These are phyloP conservation scores for Candida krabiensis DNA, from an alignment of 805 yeast genomes.

Conservation along the genomic window DNA sequence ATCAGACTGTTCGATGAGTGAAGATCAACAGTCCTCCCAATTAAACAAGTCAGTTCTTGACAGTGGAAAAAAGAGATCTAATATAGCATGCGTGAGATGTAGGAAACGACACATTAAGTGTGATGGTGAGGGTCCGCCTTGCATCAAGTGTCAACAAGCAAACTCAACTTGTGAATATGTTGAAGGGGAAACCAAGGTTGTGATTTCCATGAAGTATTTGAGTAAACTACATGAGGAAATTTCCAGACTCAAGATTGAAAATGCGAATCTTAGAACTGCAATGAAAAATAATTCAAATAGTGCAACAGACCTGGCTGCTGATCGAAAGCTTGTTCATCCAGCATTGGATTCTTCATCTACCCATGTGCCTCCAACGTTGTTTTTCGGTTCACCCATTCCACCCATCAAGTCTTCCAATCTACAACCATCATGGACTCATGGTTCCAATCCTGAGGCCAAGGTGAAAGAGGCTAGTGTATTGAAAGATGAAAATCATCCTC, in stretches of 20 bases:
- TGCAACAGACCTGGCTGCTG: too few relatives aligned
- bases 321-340: background rate
- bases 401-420: background rate
- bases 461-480: background rate
- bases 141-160: conserved; percentile 58
- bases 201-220: conserved; percentile 69
- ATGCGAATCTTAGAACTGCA: conserved; percentile 51
- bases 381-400: background rate
- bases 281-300: conserved; percentile 26
- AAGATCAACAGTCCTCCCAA: background rate
- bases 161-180: conserved; percentile 65
- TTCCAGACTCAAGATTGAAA: conserved; percentile 63
- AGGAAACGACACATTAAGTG: conserved; percentile 73
- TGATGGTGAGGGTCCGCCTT: conserved; percentile 70
- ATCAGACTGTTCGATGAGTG: too few relatives aligned
- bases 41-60: background rate
- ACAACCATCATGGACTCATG: background rate
- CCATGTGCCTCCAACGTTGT: background rate
- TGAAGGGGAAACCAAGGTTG: conserved; percentile 71
- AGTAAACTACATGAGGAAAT: conserved; percentile 68
- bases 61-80: conserved; percentile 22
- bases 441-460: too few relatives aligned
- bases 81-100: conserved; percentile 58
- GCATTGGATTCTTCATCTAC: background rate
- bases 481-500: background rate